Evolutionary conservation across 176 grass and related monocot genomes (phyloP).

Genomic region (Zoysia japonica): DNA sequence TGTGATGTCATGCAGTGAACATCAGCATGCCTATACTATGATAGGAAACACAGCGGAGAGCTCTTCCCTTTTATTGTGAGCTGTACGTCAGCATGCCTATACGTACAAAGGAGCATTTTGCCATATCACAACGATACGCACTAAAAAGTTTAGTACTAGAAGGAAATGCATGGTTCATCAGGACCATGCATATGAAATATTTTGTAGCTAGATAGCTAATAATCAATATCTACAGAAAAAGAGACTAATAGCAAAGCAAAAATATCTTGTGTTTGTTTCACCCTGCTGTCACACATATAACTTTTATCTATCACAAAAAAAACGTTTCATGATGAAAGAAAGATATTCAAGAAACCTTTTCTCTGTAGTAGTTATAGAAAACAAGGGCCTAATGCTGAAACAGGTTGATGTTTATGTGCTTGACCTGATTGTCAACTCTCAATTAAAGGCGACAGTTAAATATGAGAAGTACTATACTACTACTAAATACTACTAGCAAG

Average conservation of each 20-base stretch:
- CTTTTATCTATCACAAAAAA: background rate
- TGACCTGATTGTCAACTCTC: constrained; percentile 42
- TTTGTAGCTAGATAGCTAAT: background rate
- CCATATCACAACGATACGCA: background rate
- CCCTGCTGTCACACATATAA: background rate
- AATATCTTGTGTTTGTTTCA: background rate
- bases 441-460: constrained; percentile 32
- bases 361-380: background rate
- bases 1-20: constrained; percentile 51
- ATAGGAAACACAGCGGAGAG: background rate
- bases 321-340: background rate
- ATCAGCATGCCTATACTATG: constrained; percentile 38
- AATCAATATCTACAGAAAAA: background rate
- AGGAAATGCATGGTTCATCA: background rate
- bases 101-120: background rate
- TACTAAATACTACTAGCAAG: constrained; percentile 29
- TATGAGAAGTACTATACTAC: constrained; percentile 16
- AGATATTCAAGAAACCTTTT: background rate
- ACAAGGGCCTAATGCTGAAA: constrained; percentile 4
- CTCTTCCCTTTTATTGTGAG: background rate
- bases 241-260: background rate
- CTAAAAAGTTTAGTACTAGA: background rate
- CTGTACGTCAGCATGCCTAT: background rate
- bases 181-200: background rate
- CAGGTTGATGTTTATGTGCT: constrained; percentile 13